Evolutionary conservation across 2,329 filamentous ascomycete genomes (phyloP), one percentile per base, ranked within the genome.

Genomic region (Aspergillus fumigatiaffinis): DNA sequence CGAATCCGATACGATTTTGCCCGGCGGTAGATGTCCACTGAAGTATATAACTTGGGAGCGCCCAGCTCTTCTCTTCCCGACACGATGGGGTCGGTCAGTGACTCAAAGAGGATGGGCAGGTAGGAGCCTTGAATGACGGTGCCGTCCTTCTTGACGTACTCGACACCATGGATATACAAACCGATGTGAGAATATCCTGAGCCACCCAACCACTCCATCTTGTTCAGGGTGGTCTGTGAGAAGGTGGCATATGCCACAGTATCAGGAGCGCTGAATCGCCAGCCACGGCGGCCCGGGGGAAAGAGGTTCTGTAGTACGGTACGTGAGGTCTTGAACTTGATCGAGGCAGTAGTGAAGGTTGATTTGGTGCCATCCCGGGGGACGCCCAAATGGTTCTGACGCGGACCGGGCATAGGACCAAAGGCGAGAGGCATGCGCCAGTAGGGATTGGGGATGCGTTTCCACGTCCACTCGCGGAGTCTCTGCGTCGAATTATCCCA

Each of bases 141-240:
- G 1, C 83, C 82, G 50, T 82, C 68, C 1, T 76, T 72, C 63
- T 79, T 80, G 0, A 70, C 75, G 60, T 85, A 86, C 58, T 84
- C 69, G 0, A 87, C 80, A 0, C 82, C 84, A 59, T 87, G 85
- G 9, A 88, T 78, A 64, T 84, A 87, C 0, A 88, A 75, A 0
- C 83, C 84, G 17, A 84, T 73, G 58, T 80, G 79, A 17, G 72
- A 78, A 66, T 87, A 87, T 1, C 84, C 83, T 0, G 72, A 69
- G 1, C 84, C 84, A 6, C 82, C 84, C 0, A 88, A 77, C 84
- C 84, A 87, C 20, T 80, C 74, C 76, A 87, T 79, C 1, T 80
- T 79, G 41, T 73, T 67, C 2, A 83, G 65, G 1, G 76, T 76
- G 0, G 66, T 81, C 28, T 71, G 68, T 0, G 70, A 73, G 59